Percentiles rank a stretch among this genome's conserved stretches.
These are phyloP conservation scores for Bipolaris zeicola DNA, from an alignment of 2,329 filamentous ascomycete species.

Conservation along the genomic window DNA sequence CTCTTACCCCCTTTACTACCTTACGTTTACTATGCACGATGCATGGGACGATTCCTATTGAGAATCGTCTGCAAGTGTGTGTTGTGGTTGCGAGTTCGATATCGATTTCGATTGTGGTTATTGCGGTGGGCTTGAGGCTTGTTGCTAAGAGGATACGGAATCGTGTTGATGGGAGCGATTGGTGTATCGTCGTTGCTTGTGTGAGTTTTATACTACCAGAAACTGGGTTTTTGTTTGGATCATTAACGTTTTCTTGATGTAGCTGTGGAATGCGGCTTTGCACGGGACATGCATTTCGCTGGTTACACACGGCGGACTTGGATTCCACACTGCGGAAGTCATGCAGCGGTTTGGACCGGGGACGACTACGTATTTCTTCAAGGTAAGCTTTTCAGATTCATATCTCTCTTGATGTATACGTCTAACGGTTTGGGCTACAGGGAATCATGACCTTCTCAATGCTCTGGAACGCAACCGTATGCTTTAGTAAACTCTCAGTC, in stretches of 20 bases:
- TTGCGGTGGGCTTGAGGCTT: constrained; percentile 16
- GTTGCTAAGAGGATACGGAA: constrained; percentile 14
- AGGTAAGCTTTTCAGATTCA: constrained; percentile 2
- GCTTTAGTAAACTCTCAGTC: constrained; percentile 27
- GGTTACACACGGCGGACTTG: constrained; percentile 27
- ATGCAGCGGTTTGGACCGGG: constrained; percentile 21
- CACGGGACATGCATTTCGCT: constrained; percentile 24
- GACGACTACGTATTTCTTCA: constrained; percentile 27
- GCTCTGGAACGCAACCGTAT: constrained; percentile 28
- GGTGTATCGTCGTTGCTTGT: constrained; percentile 18
- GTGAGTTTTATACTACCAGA: neutral
- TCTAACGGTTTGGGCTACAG: neutral
- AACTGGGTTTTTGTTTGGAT: too few relatives aligned
- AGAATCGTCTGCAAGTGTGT: constrained; percentile 16
- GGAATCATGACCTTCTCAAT: constrained; percentile 27
- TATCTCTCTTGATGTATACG: neutral
- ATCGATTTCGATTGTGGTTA: constrained; percentile 18
- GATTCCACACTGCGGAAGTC: constrained; percentile 25
- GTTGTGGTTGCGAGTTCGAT: constrained; percentile 11
- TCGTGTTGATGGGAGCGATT: constrained; percentile 21
- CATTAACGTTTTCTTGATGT: neutral
- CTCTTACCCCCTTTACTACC: neutral
- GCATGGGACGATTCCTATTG: constrained; percentile 10
- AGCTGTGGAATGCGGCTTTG: constrained; percentile 26
- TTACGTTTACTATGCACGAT: neutral